phyloP scores from a whole-genome alignment of 2,329 filamentous ascomycete genomes.

The Talaromyces sp. region DNA sequence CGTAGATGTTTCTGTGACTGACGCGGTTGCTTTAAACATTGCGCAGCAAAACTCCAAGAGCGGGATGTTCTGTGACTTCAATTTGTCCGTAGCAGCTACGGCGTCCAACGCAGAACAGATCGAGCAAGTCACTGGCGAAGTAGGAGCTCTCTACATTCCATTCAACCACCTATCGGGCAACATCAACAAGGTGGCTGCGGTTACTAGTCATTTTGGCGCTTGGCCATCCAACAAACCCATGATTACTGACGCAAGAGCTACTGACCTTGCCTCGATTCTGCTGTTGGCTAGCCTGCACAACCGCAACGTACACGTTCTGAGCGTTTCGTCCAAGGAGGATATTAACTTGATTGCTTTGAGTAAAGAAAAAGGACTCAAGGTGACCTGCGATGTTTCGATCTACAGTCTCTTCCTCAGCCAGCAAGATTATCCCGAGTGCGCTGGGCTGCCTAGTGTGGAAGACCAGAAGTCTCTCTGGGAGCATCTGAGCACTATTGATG shows the following conservation, averaged over 20 bases:
- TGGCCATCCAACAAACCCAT: conserved; percentile 77
- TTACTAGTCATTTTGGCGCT: conserved; percentile 70
- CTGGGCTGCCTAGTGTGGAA: conserved; percentile 57
- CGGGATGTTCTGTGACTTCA: conserved; percentile 69
- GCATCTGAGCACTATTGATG: conserved; percentile 65
- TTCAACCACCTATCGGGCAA: conserved; percentile 77
- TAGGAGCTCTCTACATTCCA: conserved; percentile 74
- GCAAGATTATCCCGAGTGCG: conserved; percentile 62
- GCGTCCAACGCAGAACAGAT: conserved; percentile 70
- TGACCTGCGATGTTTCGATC: conserved; percentile 77
- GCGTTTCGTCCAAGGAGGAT: conserved; percentile 74
- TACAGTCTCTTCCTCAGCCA: conserved; percentile 71
- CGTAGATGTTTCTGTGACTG: conserved; percentile 65
- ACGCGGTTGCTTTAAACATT: conserved; percentile 63
- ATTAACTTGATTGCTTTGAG: conserved; percentile 70
- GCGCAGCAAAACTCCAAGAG: conserved; percentile 66
- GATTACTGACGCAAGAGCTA: conserved; percentile 73
- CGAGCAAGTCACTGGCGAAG: conserved; percentile 63
- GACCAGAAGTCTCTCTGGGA: conserved; percentile 73
- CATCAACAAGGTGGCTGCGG: conserved; percentile 75
- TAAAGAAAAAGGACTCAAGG: conserved; percentile 74
- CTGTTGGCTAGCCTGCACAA: conserved; percentile 71
- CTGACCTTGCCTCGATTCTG: conserved; percentile 73
- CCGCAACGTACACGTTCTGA: conserved; percentile 73
- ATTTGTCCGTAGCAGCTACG: conserved; percentile 70